Base-by-base conservation (phyloP, 352 stramenopile species). In the Phytopythium oedochilum region DNA sequence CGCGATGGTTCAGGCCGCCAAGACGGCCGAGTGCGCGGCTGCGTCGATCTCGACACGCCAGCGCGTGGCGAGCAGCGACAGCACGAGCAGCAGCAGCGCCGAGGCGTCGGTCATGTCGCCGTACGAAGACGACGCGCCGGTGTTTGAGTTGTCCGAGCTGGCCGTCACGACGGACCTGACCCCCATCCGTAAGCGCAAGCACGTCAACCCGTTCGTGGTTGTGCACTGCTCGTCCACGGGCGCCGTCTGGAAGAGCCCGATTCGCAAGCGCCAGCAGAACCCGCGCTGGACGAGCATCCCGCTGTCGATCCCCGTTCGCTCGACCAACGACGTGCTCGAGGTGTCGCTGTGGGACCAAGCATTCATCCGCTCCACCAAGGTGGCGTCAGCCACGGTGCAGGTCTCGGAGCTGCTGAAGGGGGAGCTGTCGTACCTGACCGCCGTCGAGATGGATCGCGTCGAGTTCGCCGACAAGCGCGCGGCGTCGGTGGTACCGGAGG, bases 311-410 rank as follows among this genome's bases (percentile, higher is more conserved):
- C 70, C 72, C 7, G 40, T 67, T 9, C 50, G 80, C 15, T 60
- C 68, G 23, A 52, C 45, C 4, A 55, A 57, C 23, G 69, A 75
- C 34, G 67, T 83, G 10, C 50, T 82, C 29, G 73, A 86, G 60
- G 70, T 87, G n/a, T 75, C 71, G 60, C 64, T 89, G 4, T 89
- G 74, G 74, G 79, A 89, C 62, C 68, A 88, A 52, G 60, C 64
- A 3, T 70, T 89, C 47, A 84, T 89, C 51, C 77, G 68, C 17
- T 79, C 76, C 6, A 59, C 80, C 5, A 85, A 83, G 32, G 75
- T 89, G 20, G 79, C 79, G 20, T 68, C 68, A 5, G 63, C 73
- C 3, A 70, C 64, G 26, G 56, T 86, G 10, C 66, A 75, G 8
- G 57, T 71, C 26, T 68, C 73, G 0, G 63, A 89, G 40, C 39